Base-by-base conservation (phyloP, 768 basidiomycete genomes). In the Boletus pseudo-olivaceus region DNA sequence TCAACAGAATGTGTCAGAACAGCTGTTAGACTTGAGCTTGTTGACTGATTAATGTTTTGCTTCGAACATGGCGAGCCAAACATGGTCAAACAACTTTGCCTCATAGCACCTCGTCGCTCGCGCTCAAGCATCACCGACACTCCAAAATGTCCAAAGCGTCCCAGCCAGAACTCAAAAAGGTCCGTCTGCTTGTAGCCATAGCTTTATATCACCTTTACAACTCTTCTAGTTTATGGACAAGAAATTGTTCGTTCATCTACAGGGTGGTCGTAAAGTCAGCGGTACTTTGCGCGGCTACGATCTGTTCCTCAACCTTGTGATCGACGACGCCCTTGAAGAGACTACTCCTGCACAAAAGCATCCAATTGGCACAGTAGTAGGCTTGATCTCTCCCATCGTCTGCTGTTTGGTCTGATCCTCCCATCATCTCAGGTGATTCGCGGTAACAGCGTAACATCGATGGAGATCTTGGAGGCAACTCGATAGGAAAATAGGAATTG, bases 91-190 rank as follows among this genome's bases (percentile, higher is more conserved):
- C 72, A 70, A 66, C 15, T 12, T 40, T 19, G 27, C 30, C 11
- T 30, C 17, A 3, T 20, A 56, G 35, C n/a, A 27, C 10, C 23
- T 23, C 23, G 23, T 4, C 23, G 23, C 15, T 44, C n/a, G 29
- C 41, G 20, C 2, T 41, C 44, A 15, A 44, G n/a, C 41, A 23
- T 19, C 58, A 30, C 23, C 42, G 27, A 46, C 23, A 6, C 30
- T 48, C 58, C 63, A 75, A 57, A 68, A 91, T 94, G 92, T 93
- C 92, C 39, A 93, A 93, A 78, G 90, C 93, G 63, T 92, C 93
- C 42, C 93, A 97, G 73, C 96, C 96, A 56, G 96, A 98, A 72
- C 81, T 98, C 56, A 98, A 97, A 82, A 98, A 96, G 86, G 96
- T 94, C n/a, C n/a, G 60, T 41, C 11, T 49, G 20, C 51, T 23